Evolutionary conservation across 1,284 basidiomycete genomes (phyloP).

Genomic region (Coniferiporia sulphurascens): DNA sequence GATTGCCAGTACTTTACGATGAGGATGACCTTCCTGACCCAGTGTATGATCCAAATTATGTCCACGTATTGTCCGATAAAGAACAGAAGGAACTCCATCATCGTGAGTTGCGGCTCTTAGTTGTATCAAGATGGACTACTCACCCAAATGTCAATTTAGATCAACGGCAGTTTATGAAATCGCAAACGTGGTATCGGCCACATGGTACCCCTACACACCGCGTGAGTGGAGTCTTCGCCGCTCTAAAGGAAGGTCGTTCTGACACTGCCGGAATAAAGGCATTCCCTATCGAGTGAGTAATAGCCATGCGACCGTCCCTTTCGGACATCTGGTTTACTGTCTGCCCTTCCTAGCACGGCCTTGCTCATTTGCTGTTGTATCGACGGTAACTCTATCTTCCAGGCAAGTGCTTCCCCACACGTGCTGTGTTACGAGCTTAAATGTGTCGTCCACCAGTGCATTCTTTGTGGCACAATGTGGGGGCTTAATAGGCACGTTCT

Average conservation of each 20-base stretch:
- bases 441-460: constrained; percentile 33
- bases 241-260: constrained; percentile 9
- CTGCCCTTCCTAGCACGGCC: constrained; percentile 42
- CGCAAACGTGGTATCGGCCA: constrained; percentile 83
- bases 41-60: constrained; percentile 65
- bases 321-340: constrained; percentile 7
- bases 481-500: constrained; percentile 53
- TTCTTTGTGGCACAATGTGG: constrained; percentile 85
- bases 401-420: constrained; percentile 34
- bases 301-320: constrained; percentile 18
- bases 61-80: constrained; percentile 68
- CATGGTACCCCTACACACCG: constrained; percentile 84
- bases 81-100: constrained; percentile 66
- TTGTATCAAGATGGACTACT: not conserved
- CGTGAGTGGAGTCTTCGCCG: constrained; percentile 32
- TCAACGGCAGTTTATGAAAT: constrained; percentile 61
- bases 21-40: constrained; percentile 78
- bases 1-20: constrained; percentile 65
- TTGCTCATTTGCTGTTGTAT: constrained; percentile 64
- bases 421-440: constrained; percentile 2
- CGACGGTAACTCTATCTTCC: constrained; percentile 80
- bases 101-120: constrained; percentile 39
- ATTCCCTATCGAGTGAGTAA: constrained; percentile 67
- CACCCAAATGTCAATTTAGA: constrained; percentile 35
- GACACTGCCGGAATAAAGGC: constrained; percentile 41